Conservation (phyloP, 345 rosid genomes). For the Citropsis articulata region DNA sequence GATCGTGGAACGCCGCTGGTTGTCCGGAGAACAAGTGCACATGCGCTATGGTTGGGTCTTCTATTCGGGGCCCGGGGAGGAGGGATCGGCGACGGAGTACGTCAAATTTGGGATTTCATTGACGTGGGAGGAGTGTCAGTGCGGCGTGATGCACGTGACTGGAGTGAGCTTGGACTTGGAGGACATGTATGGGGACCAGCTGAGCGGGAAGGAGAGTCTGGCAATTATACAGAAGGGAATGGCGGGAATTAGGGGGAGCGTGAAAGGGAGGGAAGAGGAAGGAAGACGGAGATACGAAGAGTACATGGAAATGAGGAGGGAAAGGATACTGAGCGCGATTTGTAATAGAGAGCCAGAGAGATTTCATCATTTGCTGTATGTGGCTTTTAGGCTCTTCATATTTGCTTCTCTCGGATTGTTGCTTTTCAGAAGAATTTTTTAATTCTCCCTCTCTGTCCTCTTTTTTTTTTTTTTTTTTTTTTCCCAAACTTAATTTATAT, state of each 20-base stretch:
- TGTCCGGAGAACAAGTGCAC: slow-evolving; percentile 57
- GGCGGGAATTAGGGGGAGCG: slow-evolving; percentile 46
- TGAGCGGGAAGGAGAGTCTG: slow-evolving; percentile 66
- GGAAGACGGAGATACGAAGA: slow-evolving; percentile 37
- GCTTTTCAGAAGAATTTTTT: slow-evolving; percentile 21
- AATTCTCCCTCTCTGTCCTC: too few species aligned
- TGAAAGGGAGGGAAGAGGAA: slow-evolving; percentile 26
- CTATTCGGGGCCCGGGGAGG: slow-evolving; percentile 11
- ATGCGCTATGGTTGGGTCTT: slow-evolving; percentile 42
- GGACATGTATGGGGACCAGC: slow-evolving; percentile 59
- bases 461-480: too few species aligned
- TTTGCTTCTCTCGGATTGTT: slow-evolving; percentile 32
- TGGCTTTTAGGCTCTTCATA: slow-evolving; percentile 36
- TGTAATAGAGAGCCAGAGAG: slow-evolving; percentile 25
- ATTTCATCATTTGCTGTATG: slow-evolving; percentile 29
- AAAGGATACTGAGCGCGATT: slow-evolving; percentile 43
- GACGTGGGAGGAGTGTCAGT: slow-evolving; percentile 40
- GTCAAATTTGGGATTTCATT: slow-evolving; percentile 50
- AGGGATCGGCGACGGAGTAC: slow-evolving; percentile 28
- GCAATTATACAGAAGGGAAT: slow-evolving; percentile 39
- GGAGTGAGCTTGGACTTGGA: slow-evolving; percentile 64
- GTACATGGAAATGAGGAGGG: slow-evolving; percentile 45
- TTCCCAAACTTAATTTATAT: too few species aligned
- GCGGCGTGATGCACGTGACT: slow-evolving; percentile 62
- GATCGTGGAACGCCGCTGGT: slow-evolving; percentile 66